Evolutionary conservation across 2,329 filamentous ascomycete genomes (phyloP).

Genomic region (Penicillium sp.): DNA sequence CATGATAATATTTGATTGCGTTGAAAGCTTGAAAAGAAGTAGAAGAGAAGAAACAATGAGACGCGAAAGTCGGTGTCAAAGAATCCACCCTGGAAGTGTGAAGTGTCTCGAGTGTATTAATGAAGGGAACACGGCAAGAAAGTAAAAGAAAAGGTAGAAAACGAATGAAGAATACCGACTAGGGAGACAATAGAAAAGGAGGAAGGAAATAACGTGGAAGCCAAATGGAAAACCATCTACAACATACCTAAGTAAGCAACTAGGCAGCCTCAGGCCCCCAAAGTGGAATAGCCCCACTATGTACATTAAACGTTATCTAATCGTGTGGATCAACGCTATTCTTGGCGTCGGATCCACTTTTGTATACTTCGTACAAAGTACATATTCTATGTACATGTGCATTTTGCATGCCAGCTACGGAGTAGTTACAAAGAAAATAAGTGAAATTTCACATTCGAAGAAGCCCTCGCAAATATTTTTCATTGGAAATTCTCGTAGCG

Average conservation of each 20-base stretch:
- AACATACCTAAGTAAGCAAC: not conserved
- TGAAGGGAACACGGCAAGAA: not conserved
- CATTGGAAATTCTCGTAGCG: constrained; percentile 7
- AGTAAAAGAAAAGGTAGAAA: not conserved
- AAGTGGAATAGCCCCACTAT: not conserved
- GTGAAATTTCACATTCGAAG: constrained; percentile 36
- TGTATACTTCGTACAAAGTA: not conserved
- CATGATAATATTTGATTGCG: constrained; percentile 50
- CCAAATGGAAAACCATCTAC: not conserved
- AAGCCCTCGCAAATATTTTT: constrained; percentile 25
- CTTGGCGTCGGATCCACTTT: not conserved
- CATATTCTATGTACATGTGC: too few relatives aligned
- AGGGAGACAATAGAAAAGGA: not conserved
- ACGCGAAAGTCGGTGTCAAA: not conserved
- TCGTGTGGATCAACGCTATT: not conserved
- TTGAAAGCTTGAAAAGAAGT: not conserved
- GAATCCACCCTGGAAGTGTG: not conserved
- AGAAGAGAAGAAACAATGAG: not conserved
- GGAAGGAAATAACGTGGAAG: not conserved
- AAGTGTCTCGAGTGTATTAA: not conserved
- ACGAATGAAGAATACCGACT: not conserved
- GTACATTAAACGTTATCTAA: not conserved
- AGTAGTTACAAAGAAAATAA: constrained; percentile 43
- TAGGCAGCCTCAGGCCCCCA: not conserved
- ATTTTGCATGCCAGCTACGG: constrained; percentile 51